phyloP scores from a whole-genome alignment of 2,329 filamentous ascomycete species.

The Mycosphaerelloides madeirae region DNA sequence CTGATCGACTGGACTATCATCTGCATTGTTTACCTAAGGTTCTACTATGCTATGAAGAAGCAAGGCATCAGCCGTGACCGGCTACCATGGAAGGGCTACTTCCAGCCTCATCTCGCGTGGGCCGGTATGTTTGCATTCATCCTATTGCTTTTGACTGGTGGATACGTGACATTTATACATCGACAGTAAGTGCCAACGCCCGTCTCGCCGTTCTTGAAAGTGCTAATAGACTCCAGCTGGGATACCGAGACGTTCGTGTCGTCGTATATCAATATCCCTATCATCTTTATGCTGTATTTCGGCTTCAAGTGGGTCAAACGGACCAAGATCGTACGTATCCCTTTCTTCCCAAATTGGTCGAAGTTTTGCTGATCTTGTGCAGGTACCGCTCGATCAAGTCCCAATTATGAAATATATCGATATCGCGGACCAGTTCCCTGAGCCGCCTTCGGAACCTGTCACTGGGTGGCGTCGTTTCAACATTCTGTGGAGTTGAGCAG shows the following conservation, averaged over 20 bases:
- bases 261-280: slow-evolving; percentile 55
- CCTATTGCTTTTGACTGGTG: slow-evolving; percentile 27
- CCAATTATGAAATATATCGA: slow-evolving; percentile 13
- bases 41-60: slow-evolving; percentile 52
- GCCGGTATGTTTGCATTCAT: slow-evolving; percentile 57
- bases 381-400: slow-evolving; percentile 6
- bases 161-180: slow-evolving; percentile 56
- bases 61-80: slow-evolving; percentile 55
- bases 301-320: slow-evolving; percentile 52
- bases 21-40: slow-evolving; percentile 58
- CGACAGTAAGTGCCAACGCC: slow-evolving; percentile 32
- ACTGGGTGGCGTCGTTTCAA: slow-evolving; percentile 12
- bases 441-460: slow-evolving; percentile 8
- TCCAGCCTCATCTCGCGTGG: slow-evolving; percentile 58
- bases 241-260: slow-evolving; percentile 57
- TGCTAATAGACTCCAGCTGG: slow-evolving; percentile 37
- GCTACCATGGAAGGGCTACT: slow-evolving; percentile 61
- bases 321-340: slow-evolving; percentile 41
- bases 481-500: slow-evolving; percentile 10
- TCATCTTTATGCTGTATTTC: slow-evolving; percentile 53
- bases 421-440: slow-evolving; percentile 13
- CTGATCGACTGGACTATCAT: slow-evolving; percentile 63
- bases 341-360: no score
- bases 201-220: no score
- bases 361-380: no score